phyloP scores from a whole-genome alignment of 192 early-diverging fungal species.

The Jimgerdemannia lactiflua region DNA sequence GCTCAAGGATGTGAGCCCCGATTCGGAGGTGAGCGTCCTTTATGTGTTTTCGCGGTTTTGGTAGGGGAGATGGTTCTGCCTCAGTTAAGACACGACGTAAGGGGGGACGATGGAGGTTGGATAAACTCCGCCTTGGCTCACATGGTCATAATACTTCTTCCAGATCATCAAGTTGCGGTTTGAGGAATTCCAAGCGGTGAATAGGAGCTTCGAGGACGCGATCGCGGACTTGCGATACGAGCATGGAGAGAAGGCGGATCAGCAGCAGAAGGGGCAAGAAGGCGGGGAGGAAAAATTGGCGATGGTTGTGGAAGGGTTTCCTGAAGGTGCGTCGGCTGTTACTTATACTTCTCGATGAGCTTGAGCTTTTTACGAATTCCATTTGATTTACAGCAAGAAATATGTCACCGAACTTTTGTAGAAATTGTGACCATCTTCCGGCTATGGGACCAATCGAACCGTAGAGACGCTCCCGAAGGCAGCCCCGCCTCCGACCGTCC shows the following conservation, averaged over 20 bases:
- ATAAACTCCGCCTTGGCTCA: neutral
- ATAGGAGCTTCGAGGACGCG: slow-evolving; percentile 22
- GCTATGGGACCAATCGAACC: slow-evolving; percentile 25
- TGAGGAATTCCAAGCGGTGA: slow-evolving; percentile 19
- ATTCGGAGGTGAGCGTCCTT: slow-evolving; percentile 16
- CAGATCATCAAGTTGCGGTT: slow-evolving; percentile 22
- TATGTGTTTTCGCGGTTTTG: neutral
- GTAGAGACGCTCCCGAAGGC: slow-evolving; percentile 6
- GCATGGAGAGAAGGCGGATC: slow-evolving; percentile 4
- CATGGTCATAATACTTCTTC: neutral
- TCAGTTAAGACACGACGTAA: too few species aligned
- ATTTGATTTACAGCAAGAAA: neutral
- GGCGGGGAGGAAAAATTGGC: neutral
- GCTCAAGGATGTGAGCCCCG: slow-evolving; percentile 13
- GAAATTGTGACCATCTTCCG: slow-evolving; percentile 16
- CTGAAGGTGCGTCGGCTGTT: neutral
- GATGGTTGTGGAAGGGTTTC: neutral
- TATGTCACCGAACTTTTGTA: neutral
- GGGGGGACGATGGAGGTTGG: too few species aligned
- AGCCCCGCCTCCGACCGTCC: slow-evolving; percentile 7
- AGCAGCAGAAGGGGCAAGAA: neutral
- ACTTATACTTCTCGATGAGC: neutral
- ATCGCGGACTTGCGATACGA: slow-evolving; percentile 18
- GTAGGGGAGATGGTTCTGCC: neutral
- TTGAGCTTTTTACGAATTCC: neutral